These are phyloP conservation scores for Colletotrichum lentis DNA, from an alignment of 2,329 filamentous ascomycete genomes.

Conservation along the genomic window DNA sequence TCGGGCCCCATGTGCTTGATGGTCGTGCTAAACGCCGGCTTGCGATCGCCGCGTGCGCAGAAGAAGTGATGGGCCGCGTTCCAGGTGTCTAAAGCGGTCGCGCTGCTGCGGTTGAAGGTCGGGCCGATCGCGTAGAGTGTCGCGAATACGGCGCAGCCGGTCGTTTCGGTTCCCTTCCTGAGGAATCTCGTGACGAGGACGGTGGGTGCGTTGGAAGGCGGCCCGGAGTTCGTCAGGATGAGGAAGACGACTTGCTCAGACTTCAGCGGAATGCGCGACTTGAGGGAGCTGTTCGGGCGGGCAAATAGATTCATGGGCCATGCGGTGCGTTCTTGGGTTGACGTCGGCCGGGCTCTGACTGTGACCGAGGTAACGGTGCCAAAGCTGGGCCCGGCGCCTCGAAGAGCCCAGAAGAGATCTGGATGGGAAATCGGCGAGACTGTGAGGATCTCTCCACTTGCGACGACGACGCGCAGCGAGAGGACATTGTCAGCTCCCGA, in stretches of 20 bases:
- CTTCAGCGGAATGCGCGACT: conserved; percentile 47
- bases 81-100: conserved; percentile 50
- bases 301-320: conserved; percentile 43
- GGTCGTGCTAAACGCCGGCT: conserved; percentile 49
- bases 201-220: conserved; percentile 38
- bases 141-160: conserved; percentile 46
- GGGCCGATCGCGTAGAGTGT: conserved; percentile 48
- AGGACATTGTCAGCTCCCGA: conserved; percentile 47
- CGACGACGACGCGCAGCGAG: conserved; percentile 44
- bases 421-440: conserved; percentile 42
- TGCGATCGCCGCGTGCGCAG: conserved; percentile 49
- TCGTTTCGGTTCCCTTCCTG: conserved; percentile 46
- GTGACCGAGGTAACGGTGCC: conserved; percentile 58
- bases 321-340: conserved; percentile 41
- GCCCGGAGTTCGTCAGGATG: conserved; percentile 42
- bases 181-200: conserved; percentile 45
- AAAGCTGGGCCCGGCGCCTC: conserved; percentile 60
- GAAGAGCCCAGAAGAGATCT: conserved; percentile 59
- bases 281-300: conserved; percentile 43
- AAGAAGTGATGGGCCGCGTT: conserved; percentile 50
- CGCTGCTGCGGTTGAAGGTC: conserved; percentile 39
- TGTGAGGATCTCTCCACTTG: conserved; percentile 41
- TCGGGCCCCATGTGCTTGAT: conserved; percentile 47
- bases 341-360: conserved; percentile 51
- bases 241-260: conserved; percentile 49